Conservation (phyloP, 2,329 filamentous ascomycete genomes). For the Lasiodiplodia sp. region DNA sequence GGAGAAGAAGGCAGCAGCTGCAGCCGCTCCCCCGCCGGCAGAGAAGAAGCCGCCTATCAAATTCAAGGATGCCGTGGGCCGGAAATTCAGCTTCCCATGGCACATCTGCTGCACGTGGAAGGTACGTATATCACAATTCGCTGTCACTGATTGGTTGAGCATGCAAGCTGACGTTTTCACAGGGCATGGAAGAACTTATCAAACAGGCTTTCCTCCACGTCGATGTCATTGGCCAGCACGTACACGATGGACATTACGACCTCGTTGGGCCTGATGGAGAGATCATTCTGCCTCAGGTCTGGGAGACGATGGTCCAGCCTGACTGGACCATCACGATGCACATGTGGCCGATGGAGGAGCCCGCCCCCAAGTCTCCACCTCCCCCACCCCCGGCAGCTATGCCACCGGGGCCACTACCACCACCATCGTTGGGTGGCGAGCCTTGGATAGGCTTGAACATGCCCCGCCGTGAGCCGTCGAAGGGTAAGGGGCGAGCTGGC, state of each 20-base stretch:
- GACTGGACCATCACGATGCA: slow-evolving; percentile 59
- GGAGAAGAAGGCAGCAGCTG: slow-evolving; percentile 52
- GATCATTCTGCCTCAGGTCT: slow-evolving; percentile 58
- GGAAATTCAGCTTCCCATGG: slow-evolving; percentile 93
- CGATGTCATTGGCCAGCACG: slow-evolving; percentile 54
- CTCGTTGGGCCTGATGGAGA: slow-evolving; percentile 56
- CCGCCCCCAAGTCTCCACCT: slow-evolving; percentile 29
- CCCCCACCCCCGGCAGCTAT: slow-evolving; percentile 20
- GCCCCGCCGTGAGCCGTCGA: slow-evolving; percentile 19
- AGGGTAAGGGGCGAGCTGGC: slow-evolving; percentile 11
- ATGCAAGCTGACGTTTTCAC: slow-evolving; percentile 25
- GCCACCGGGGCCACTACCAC: neutral
- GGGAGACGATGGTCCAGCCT: slow-evolving; percentile 57
- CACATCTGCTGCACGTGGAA: slow-evolving; percentile 83
- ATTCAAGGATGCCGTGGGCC: slow-evolving; percentile 89
- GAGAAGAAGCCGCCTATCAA: slow-evolving; percentile 76
- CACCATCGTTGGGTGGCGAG: slow-evolving; percentile 1
- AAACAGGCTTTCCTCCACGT: slow-evolving; percentile 58
- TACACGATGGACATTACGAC: slow-evolving; percentile 56
- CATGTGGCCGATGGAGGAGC: slow-evolving; percentile 56
- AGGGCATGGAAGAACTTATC: slow-evolving; percentile 59
- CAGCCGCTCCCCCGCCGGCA: slow-evolving; percentile 55
- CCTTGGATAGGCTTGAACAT: slow-evolving; percentile 25
- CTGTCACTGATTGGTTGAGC: neutral
- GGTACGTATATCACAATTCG: slow-evolving; percentile 59